Conservation (phyloP, 2,329 filamentous ascomycete species). For the Fusarium agapanthi region DNA sequence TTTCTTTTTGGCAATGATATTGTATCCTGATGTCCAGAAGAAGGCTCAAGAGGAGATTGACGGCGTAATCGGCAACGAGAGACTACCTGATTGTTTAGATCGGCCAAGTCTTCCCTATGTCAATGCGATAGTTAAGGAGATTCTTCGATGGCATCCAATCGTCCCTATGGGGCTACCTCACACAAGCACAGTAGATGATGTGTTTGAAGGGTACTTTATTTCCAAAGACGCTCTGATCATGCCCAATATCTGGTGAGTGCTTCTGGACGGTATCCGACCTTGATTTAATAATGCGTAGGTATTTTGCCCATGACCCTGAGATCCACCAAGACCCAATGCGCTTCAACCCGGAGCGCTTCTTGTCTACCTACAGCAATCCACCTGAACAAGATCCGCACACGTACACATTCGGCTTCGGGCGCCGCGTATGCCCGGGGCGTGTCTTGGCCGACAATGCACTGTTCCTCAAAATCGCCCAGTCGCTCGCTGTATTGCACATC, state of each 20-base stretch:
- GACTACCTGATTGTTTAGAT: conserved; percentile 38
- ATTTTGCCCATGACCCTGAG: conserved; percentile 30
- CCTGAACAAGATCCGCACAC: conserved; percentile 41
- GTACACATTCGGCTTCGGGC: conserved; percentile 47
- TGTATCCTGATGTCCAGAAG: conserved; percentile 15
- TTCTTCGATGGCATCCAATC: conserved; percentile 41
- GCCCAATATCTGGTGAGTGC: conserved; percentile 26
- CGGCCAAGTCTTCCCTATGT: conserved; percentile 40
- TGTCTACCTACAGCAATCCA: conserved; percentile 20
- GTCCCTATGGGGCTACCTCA: conserved; percentile 50
- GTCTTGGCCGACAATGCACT: conserved; percentile 43
- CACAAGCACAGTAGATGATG: conserved; percentile 44
- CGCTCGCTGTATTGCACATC: conserved; percentile 57
- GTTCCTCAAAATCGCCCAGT: conserved; percentile 50
- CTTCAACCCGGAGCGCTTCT: conserved; percentile 29
- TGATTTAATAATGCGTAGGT: not conserved
- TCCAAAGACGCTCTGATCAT: conserved; percentile 35
- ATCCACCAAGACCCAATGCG: conserved; percentile 19
- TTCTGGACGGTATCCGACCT: too few relatives aligned
- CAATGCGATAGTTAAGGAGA: conserved; percentile 43
- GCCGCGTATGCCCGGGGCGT: conserved; percentile 46
- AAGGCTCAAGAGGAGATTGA: conserved; percentile 36
- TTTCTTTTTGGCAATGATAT: conserved; percentile 31
- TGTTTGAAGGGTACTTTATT: conserved; percentile 36
- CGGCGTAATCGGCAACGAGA: conserved; percentile 37